Evolutionary conservation across 345 rosid species (phyloP).

Genomic region (Capsella bursapastoris): DNA sequence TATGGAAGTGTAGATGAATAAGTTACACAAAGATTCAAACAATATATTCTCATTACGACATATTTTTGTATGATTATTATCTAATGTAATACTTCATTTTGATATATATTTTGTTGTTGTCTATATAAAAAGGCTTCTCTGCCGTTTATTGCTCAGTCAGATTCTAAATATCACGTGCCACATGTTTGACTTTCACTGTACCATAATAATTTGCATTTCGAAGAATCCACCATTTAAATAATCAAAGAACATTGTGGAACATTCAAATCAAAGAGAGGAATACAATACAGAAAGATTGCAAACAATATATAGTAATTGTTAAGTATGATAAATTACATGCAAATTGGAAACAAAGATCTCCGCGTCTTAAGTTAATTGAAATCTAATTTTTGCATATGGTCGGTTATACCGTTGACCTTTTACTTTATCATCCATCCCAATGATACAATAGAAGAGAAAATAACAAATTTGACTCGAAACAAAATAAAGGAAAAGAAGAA

Average conservation of each 20-base stretch:
- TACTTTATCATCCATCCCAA: slow-evolving; percentile 33
- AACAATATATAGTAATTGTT: neutral
- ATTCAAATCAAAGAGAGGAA: neutral
- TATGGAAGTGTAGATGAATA: too few species aligned
- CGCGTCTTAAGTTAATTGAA: slow-evolving; percentile 31
- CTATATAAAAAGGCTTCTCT: neutral
- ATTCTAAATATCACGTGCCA: slow-evolving; percentile 36
- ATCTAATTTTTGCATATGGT: slow-evolving; percentile 35
- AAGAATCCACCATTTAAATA: neutral
- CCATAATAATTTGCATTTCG: neutral
- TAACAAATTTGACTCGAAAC: slow-evolving; percentile 11
- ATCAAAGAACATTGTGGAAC: neutral
- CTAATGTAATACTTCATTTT: too few species aligned
- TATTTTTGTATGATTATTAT: too few species aligned
- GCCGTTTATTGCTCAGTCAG: slow-evolving; percentile 26
- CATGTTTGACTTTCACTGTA: slow-evolving; percentile 25
- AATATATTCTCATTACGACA: too few species aligned
- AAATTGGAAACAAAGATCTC: slow-evolving; percentile 35
- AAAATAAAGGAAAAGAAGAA: neutral
- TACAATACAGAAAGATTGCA: neutral
- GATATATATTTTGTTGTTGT: too few species aligned
- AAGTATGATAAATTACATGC: neutral
- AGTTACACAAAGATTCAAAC: too few species aligned
- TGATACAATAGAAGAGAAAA: neutral
- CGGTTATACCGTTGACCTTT: slow-evolving; percentile 43